Base-by-base conservation (phyloP, 2,329 filamentous ascomycete genomes). In the Trichoderma koningiopsis region DNA sequence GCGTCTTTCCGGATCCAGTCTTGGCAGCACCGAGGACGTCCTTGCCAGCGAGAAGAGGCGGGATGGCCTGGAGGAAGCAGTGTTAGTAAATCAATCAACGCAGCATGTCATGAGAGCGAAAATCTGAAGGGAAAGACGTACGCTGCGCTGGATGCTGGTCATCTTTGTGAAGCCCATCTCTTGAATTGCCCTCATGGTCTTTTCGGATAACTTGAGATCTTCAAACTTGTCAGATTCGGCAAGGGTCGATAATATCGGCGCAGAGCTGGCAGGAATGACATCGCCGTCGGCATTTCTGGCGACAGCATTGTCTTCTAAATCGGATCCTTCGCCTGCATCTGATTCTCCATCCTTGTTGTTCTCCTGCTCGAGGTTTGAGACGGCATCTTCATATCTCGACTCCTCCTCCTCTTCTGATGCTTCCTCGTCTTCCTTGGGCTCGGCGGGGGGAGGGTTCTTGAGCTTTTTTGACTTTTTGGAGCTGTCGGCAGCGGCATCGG, bases 11-110 rank as follows among this genome's bases (percentile, higher is more conserved):
- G 27, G 93, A 96, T 55, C 94, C 94, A 3, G 94, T 97, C 85
- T 98, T 98, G 62, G 96, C 96, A 37, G 95, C 95, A 75, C 96
- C 96, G 56, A 99, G 87, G 27, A 98, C 92, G 82, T 98, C 95
- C 77, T 92, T 90, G 72, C 96, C 96, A 53, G 94, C 93, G 70
- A 98, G 85, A 58, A 96, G 84, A 24, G 94, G 94, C 5, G 95
- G 94, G 68, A 98, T 97, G 14, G 91, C 91, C 77, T 79, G 14
- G 1, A 37, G 56, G 16, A 60, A 53, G 22, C 22, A 52, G 2
- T n/a, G 49, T 68, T 16, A 68, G 59, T 43, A 22, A 29, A 43
- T 5, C 40, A 43, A n/a, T n/a, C 6, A 4, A n/a, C 19, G 8
- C 40, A 43, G 22, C 33, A 35, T 53, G 37, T 19, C 59, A 62